These are phyloP conservation scores for Populus euphratica DNA, from an alignment of 345 rosid genomes.

Conservation along the genomic window DNA sequence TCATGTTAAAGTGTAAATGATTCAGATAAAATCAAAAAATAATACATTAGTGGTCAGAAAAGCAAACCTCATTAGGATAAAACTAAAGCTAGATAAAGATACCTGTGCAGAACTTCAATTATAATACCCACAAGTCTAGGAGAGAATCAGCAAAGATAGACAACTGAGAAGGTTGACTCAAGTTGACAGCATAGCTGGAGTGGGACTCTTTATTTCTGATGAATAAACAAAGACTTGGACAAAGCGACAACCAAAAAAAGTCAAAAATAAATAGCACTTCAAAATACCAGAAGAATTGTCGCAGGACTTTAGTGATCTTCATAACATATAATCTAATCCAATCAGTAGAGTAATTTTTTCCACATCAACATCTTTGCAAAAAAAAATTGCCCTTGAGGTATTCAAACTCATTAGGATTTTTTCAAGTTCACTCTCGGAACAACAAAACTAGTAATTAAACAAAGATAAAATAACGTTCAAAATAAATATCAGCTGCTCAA, in stretches of 20 bases:
- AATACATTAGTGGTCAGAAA: not conserved
- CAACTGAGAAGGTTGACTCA: too few relatives aligned
- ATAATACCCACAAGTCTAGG: too few relatives aligned
- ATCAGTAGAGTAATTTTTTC: not conserved
- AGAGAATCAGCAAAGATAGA: too few relatives aligned
- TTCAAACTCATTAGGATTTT: not conserved
- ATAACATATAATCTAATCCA: too few relatives aligned
- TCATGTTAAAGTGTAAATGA: not conserved
- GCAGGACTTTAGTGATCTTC: not conserved
- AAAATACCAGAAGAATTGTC: not conserved
- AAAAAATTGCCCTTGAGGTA: not conserved
- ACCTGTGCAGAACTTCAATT: not conserved
- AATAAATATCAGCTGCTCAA: slow-evolving; percentile 7
- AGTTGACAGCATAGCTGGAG: not conserved
- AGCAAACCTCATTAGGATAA: not conserved
- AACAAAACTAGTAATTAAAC: not conserved
- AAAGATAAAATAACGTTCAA: not conserved
- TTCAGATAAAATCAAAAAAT: not conserved
- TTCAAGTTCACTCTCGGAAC: not conserved
- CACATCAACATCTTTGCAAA: not conserved
- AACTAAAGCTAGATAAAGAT: not conserved
- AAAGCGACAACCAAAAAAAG: too few relatives aligned
- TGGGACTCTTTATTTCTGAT: not conserved
- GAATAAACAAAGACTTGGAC: not conserved
- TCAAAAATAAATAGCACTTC: not conserved